Conservation (phyloP, 2,329 filamentous ascomycete species). For the Fusarium goolgardi region DNA sequence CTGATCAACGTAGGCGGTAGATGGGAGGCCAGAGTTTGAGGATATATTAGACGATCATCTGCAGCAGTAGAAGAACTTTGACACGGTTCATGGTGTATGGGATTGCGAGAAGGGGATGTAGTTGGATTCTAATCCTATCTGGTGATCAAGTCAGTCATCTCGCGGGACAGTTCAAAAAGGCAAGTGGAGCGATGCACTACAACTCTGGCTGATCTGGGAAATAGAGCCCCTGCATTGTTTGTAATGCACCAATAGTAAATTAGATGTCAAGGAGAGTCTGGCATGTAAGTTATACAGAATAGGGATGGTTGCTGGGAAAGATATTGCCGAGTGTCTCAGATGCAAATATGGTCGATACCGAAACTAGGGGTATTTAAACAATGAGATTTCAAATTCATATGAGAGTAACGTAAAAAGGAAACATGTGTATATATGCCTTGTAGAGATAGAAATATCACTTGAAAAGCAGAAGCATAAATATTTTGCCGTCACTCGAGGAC, state of each 20-base stretch:
- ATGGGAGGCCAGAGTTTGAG: background rate
- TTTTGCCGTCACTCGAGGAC: too few species aligned
- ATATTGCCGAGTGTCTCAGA: background rate
- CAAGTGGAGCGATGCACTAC: background rate
- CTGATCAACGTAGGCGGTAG: background rate
- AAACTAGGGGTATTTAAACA: background rate
- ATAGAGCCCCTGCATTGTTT: background rate
- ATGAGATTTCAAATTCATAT: background rate
- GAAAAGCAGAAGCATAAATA: background rate
- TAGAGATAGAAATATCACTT: rapidly evolving
- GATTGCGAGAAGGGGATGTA: background rate
- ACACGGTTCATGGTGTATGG: background rate
- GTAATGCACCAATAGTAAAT: rapidly evolving
- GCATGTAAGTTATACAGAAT: rapidly evolving
- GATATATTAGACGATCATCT: background rate
- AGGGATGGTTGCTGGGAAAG: rapidly evolving
- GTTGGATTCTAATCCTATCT: background rate
- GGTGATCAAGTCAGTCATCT: background rate
- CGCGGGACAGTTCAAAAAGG: background rate
- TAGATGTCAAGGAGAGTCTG: background rate
- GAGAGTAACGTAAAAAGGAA: background rate
- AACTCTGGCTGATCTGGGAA: background rate
- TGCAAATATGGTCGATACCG: too few species aligned
- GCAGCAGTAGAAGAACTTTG: background rate
- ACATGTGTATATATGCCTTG: too few species aligned